Base-by-base conservation (phyloP, 148 eudicot genomes). In the Rhododendron ovatum region DNA sequence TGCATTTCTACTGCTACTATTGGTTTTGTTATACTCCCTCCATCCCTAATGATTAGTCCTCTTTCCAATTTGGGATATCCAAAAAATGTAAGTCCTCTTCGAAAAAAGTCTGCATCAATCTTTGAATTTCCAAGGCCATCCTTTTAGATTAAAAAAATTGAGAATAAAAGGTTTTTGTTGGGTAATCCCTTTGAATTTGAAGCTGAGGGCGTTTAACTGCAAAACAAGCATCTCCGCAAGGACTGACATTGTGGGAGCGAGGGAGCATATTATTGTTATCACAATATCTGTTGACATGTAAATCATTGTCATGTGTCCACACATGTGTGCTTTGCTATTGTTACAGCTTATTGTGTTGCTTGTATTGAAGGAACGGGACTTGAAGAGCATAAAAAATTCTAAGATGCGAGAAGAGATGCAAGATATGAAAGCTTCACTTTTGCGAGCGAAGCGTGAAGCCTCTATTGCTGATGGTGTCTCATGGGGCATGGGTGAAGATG, bases 401-500 rank as follows among this genome's bases (percentile, higher is more conserved):
- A 95, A 91, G 88, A 78, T 85, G 86, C 91, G 81, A 41, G 89
- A 85, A 39, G 92, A 93, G 45, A 89, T 85, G 92, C 89, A 89
- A 92, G 98, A 98, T 86, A 94, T 95, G 90, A 96, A 94, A 92
- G 99, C 95, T 88, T 98, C 99, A 67, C 95, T 98, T 81, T 91
- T 90, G 61, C 92, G 98, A 88, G 99, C 99, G 55, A 92, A 90
- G 86, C 88, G 90, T 65, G 91, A 92, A 86, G 99, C 99, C 69
- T 90, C 98, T 89, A 90, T 91, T 86, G 96, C 97, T 35, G 98
- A 98, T 86, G 99, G 99, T 78, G 91, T 94, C 41, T 95, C 98
- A 18, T 98, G 99, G 99, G 99, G 99, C 53, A 95, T 98, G 98
- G 85, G 92, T 51, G 99, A 98, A 83, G 99, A 98, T 91, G 99